Percentiles rank a stretch among this genome's conserved stretches.
These are phyloP conservation scores for Suillus bovinus DNA, from an alignment of 768 basidiomycete genomes.

Conservation along the genomic window DNA sequence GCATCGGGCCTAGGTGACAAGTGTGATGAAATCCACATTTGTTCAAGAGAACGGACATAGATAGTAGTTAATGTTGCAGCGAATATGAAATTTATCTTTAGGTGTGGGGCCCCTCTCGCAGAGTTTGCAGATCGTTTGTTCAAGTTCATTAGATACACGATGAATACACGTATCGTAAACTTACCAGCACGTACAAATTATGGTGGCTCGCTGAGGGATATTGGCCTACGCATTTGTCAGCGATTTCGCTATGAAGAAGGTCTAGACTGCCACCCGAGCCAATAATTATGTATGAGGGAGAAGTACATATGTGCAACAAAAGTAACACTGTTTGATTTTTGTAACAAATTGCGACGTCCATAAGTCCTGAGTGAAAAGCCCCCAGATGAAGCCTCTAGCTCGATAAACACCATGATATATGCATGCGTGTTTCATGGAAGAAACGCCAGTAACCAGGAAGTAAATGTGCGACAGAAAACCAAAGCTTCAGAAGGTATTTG, in stretches of 20 bases:
- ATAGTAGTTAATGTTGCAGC: neutral
- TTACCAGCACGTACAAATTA: too few relatives aligned
- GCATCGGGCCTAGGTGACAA: neutral
- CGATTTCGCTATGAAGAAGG: too few relatives aligned
- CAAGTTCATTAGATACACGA: too few relatives aligned
- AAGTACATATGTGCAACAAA: neutral
- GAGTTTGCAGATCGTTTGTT: neutral
- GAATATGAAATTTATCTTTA: neutral
- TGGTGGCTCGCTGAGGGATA: too few relatives aligned
- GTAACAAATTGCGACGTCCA: neutral
- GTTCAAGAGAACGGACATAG: neutral
- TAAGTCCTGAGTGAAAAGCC: neutral
- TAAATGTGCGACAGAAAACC: slow-evolving; percentile 34
- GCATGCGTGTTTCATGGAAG: slow-evolving; percentile 19
- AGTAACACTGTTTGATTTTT: neutral
- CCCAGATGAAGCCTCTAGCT: neutral
- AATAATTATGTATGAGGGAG: neutral
- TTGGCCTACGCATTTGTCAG: too few relatives aligned
- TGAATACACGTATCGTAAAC: too few relatives aligned
- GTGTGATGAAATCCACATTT: neutral
- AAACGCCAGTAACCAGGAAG: slow-evolving; percentile 33
- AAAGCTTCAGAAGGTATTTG: slow-evolving; percentile 19
- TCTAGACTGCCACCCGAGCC: neutral
- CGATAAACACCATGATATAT: neutral
- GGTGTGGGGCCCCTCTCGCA: neutral